Evolutionary conservation across 805 yeast species (phyloP), one percentile per base, ranked within the genome.

Genomic region (Lipomyces orientalis): DNA sequence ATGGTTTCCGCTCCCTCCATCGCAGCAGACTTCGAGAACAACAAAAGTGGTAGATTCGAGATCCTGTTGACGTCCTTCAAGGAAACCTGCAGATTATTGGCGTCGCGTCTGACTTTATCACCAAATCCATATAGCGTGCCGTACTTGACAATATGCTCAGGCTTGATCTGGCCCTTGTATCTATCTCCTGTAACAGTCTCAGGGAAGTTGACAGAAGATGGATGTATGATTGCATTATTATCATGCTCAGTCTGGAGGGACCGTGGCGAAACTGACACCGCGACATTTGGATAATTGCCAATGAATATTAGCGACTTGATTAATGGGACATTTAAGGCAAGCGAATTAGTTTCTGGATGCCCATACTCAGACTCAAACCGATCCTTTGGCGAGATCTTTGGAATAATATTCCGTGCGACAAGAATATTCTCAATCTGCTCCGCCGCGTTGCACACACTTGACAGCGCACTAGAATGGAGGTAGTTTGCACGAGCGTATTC

Each of bases 271-370:
- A 29, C 39, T 14, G 39, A 49, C 31, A 69, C 54, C 4, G 69
- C 71, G 16, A 64, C 39, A 34, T 69, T 69, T 19, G 72, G 72
- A 46, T 69, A 69, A 43, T 34, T 22, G 33, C 68, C 72, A 29
- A 58, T 58, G 34, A 61, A 64, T 31, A 31, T 39, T 9, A 69
- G 61, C 16, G 65, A 54, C 54, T 68, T 64, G 51, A 69, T 35
- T 25, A 69, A 25, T 8, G 62, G 57, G 7, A 46, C 49, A 51
- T 68, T 69, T 22, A 49, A n/a, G 8, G 72, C 59, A 29, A 57
- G 52, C 22, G 63, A 25, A 39, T 69, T 69, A 37, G 64, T 39
- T 12, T 64, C 66, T 43, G 56, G 60, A 35, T 35, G 51, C 14
- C 71, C 71, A 52, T 55, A 64, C 56, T 61, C 69, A 52, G 34